Base-by-base conservation (phyloP, 495 filamentous ascomycete species). In the Entonaema liquescens region DNA sequence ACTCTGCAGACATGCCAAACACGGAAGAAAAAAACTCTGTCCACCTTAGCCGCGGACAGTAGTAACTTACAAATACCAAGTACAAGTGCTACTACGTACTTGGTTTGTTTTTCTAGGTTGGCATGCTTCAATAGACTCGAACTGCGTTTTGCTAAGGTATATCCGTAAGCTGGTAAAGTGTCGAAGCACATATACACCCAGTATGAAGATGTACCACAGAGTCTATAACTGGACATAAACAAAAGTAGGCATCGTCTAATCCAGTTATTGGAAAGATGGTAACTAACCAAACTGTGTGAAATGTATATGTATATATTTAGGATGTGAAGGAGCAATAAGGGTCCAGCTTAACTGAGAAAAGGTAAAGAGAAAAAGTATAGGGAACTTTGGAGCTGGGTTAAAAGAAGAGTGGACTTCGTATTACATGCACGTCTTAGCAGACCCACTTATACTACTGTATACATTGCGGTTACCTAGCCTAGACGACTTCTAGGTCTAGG, bases 401-500 rank as follows among this genome's bases (percentile, higher is more conserved):
- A 67, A 66, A 68, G 40, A 42, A 65, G 50, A 68, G 50, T 55
- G 33, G 47, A 55, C 62, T 54, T 63, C 71, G 47, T 58, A 67
- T 67, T 70, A 68, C 54, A 52, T 74, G 72, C 71, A 70, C 29
- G 63, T 66, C 71, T 71, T 59, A 49, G 31, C 19, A 19, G 64
- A 15, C 55, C 63, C 66, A 64, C 60, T 47, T 53, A 66, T 75
- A 75, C 73, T 38, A 49, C 26, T 38, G 52, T 65, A 44, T 75
- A 77, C 75, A 21, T 71, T 29, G 52, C 35, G 23, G 64, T 47
- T 73, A 76, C 74, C 68, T 69, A 31, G 31, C 36, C 60, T 63
- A 64, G 65, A 65, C 63, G 58, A 68, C 69, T 63, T 77, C 64
- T 65, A 72, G 74, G 73, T 73, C 72, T 63, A 74, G 74, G 74